Conservation (phyloP, 345 rosid species). For the Sisymbrium altissimum region DNA sequence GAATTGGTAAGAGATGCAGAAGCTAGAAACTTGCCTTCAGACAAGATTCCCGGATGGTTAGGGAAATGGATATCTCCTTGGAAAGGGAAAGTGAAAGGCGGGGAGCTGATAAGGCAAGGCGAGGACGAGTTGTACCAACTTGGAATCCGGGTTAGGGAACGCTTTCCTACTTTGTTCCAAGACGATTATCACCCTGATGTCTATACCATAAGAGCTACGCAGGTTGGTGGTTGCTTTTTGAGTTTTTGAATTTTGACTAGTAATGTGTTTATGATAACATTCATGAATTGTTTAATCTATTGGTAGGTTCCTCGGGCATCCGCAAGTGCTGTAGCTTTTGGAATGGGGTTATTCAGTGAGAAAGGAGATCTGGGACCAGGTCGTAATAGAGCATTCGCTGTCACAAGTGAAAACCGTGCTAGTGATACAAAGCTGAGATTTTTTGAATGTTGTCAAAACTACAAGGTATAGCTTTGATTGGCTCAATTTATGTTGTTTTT, state of each 20-base stretch:
- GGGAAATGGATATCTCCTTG: slow-evolving; percentile 76
- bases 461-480: slow-evolving; percentile 55
- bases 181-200: slow-evolving; percentile 89
- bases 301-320: slow-evolving; percentile 86
- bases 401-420: slow-evolving; percentile 89
- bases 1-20: slow-evolving; percentile 59
- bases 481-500: neutral
- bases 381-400: slow-evolving; percentile 74
- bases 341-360: slow-evolving; percentile 84
- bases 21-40: slow-evolving; percentile 37
- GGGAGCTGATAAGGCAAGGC: slow-evolving; percentile 68
- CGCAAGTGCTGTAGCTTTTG: slow-evolving; percentile 98
- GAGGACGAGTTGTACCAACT: slow-evolving; percentile 79
- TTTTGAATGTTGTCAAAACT: slow-evolving; percentile 77
- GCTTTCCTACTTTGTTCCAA: slow-evolving; percentile 64
- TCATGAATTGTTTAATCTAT: slow-evolving; percentile 5
- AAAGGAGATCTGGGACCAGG: slow-evolving; percentile 85
- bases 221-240: slow-evolving; percentile 39
- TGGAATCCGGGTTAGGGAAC: slow-evolving; percentile 68
- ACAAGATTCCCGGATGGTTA: slow-evolving; percentile 71
- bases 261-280: neutral
- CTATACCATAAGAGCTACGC: slow-evolving; percentile 73
- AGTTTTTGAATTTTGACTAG: neutral
- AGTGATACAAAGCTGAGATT: slow-evolving; percentile 82
- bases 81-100: slow-evolving; percentile 79